phyloP scores from a whole-genome alignment of 2,329 filamentous ascomycete species.

The Bipolaris zeicola region DNA sequence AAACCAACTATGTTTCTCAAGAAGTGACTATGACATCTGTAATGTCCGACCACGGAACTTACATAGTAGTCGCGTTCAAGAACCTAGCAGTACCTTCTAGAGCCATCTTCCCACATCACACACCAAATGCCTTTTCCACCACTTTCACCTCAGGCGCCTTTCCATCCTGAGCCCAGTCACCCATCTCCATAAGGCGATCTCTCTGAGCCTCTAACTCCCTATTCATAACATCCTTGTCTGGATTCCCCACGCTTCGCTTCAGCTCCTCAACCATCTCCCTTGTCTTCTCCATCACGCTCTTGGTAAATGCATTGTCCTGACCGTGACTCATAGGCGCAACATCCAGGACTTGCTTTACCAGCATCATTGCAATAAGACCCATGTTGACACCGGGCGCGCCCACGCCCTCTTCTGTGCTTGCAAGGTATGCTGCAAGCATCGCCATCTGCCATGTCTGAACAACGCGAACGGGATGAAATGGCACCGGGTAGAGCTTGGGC shows the following conservation, averaged over 20 bases:
- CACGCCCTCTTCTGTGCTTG: constrained; percentile 29
- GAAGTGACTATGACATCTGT: background rate
- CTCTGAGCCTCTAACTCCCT: constrained; percentile 35
- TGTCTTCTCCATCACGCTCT: constrained; percentile 47
- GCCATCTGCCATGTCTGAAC: constrained; percentile 54
- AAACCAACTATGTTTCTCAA: too few relatives aligned
- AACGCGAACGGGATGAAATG: constrained; percentile 60
- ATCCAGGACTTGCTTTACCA: constrained; percentile 50
- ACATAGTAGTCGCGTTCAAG: background rate
- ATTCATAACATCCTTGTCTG: constrained; percentile 28
- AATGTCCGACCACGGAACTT: too few relatives aligned
- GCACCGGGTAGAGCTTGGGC: constrained; percentile 56
- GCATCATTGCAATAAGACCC: constrained; percentile 50
- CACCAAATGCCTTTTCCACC: constrained; percentile 10
- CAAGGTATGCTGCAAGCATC: constrained; percentile 44
- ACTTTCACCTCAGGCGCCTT: background rate
- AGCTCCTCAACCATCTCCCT: constrained; percentile 40
- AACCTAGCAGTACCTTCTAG: too few relatives aligned
- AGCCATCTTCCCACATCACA: background rate
- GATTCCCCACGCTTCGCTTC: constrained; percentile 28
- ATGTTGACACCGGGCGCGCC: constrained; percentile 48
- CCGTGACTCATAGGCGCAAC: constrained; percentile 54
- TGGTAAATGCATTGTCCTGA: constrained; percentile 48
- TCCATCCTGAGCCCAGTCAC: constrained; percentile 26
- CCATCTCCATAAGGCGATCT: constrained; percentile 39